Percentiles rank a stretch among this genome's conserved stretches.
Conservation (phyloP, 352 stramenopile species). For the Aphanomyces euteiches region DNA sequence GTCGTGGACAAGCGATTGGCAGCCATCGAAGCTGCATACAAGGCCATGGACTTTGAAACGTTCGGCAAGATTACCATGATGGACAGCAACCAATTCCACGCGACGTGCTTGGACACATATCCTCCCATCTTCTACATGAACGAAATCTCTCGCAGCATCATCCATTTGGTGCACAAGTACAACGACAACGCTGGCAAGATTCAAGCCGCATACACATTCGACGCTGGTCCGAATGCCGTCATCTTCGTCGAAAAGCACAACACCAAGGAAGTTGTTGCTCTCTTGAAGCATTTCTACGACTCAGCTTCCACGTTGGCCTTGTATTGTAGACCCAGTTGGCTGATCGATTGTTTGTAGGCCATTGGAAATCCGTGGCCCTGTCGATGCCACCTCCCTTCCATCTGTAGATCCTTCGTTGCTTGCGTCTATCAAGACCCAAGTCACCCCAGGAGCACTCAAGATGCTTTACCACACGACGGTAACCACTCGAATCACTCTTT, state of each 20-base stretch:
- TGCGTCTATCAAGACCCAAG: slow-evolving; percentile 9
- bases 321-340: background rate
- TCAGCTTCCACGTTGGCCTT: background rate
- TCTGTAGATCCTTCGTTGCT: slow-evolving; percentile 3
- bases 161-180: slow-evolving; percentile 90
- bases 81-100: slow-evolving; percentile 98
- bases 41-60: slow-evolving; percentile 88
- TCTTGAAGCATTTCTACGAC: slow-evolving; percentile 54
- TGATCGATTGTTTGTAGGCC: slow-evolving; percentile 2
- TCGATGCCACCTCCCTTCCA: slow-evolving; percentile 4
- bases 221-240: slow-evolving; percentile 98
- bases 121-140: slow-evolving; percentile 99
- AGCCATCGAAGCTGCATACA: slow-evolving; percentile 88
- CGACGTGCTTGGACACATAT: slow-evolving; percentile 96
- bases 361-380: slow-evolving; percentile 23
- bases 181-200: slow-evolving; percentile 80
- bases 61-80: slow-evolving; percentile 98
- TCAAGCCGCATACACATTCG: slow-evolving; percentile 97
- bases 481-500: background rate
- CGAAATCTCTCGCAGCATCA: slow-evolving; percentile 81
- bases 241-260: slow-evolving; percentile 79
- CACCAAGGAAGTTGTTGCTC: slow-evolving; percentile 53
- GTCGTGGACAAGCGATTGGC: slow-evolving; percentile 85
- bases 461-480: slow-evolving; percentile 31
- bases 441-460: slow-evolving; percentile 26